These are phyloP conservation scores for Fereydounia khargensis DNA, from an alignment of 1,284 basidiomycete genomes.

Conservation along the genomic window DNA sequence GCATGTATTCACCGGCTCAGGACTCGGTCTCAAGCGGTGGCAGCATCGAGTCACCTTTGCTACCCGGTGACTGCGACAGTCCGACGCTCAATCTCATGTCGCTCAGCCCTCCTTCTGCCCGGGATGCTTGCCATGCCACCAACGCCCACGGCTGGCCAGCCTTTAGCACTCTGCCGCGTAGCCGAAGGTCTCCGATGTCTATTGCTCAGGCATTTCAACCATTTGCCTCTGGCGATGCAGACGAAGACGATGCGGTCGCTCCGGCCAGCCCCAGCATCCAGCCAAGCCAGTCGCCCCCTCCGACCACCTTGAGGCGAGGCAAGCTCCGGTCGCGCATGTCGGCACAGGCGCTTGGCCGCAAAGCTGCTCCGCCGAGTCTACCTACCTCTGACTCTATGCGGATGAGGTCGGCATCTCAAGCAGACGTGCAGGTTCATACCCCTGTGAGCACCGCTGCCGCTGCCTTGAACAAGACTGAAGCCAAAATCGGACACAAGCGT, in stretches of 20 bases:
- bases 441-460: conserved; percentile 3
- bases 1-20: conserved; percentile 10
- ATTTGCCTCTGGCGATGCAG: background rate
- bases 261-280: background rate
- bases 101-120: conserved; percentile 15
- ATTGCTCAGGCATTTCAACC: conserved; percentile 3
- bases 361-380: no score
- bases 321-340: background rate
- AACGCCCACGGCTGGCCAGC: conserved; percentile 1
- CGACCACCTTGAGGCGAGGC: background rate
- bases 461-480: conserved; percentile 20
- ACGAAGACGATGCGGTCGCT: background rate
- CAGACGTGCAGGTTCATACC: no score
- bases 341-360: no score
- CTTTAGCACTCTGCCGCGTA: conserved; percentile 13
- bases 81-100: conserved; percentile 32
- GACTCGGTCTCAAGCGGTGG: conserved; percentile 3
- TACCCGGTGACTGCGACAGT: conserved; percentile 36
- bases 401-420: no score
- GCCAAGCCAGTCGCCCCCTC: background rate
- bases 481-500: conserved; percentile 1
- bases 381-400: no score
- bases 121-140: no score
- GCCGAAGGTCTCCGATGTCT: conserved; percentile 9
- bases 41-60: conserved; percentile 22